A percentile compares a stretch with the other conserved stretches of the same genome.
Conservation (phyloP, 495 filamentous ascomycete genomes). For the Rostrohypoxylon terebratum region DNA sequence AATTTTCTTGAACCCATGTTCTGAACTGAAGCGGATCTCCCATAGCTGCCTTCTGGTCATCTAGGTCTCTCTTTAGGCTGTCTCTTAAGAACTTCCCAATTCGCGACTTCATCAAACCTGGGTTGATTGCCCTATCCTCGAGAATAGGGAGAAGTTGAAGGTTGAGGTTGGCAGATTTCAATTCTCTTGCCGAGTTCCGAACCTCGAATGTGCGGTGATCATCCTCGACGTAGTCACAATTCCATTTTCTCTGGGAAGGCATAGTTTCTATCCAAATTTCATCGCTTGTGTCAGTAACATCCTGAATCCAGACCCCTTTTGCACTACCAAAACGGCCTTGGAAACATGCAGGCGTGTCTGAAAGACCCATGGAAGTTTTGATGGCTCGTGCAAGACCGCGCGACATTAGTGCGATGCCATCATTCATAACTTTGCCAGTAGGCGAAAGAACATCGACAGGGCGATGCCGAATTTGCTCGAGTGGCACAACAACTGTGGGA, state of each 20-base stretch:
- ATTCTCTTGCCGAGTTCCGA: constrained; percentile 68
- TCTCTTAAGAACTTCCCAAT: constrained; percentile 70
- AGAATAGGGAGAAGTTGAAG: constrained; percentile 83
- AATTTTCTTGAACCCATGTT: constrained; percentile 66
- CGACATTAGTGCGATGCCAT: constrained; percentile 82
- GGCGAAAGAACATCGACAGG: constrained; percentile 53
- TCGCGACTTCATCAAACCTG: constrained; percentile 60
- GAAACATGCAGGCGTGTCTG: constrained; percentile 75
- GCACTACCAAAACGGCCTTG: constrained; percentile 86
- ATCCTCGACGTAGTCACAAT: constrained; percentile 65
- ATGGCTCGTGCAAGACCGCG: constrained; percentile 69
- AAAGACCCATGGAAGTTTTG: constrained; percentile 67
- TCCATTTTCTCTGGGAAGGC: constrained; percentile 83
- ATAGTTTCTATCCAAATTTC: constrained; percentile 81
- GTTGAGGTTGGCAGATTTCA: constrained; percentile 76
- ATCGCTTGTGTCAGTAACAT: constrained; percentile 57
- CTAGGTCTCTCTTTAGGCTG: constrained; percentile 70
- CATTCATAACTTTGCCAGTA: constrained; percentile 74
- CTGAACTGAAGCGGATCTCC: constrained; percentile 61
- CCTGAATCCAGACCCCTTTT: constrained; percentile 91
- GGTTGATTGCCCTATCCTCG: constrained; percentile 69
- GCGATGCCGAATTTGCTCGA: constrained; percentile 52
- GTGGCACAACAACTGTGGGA: constrained; percentile 52
- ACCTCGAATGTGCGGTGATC: constrained; percentile 78
- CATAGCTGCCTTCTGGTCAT: constrained; percentile 68